Conservation (phyloP, 2,329 filamentous ascomycete species). For the Nemania serpens region DNA sequence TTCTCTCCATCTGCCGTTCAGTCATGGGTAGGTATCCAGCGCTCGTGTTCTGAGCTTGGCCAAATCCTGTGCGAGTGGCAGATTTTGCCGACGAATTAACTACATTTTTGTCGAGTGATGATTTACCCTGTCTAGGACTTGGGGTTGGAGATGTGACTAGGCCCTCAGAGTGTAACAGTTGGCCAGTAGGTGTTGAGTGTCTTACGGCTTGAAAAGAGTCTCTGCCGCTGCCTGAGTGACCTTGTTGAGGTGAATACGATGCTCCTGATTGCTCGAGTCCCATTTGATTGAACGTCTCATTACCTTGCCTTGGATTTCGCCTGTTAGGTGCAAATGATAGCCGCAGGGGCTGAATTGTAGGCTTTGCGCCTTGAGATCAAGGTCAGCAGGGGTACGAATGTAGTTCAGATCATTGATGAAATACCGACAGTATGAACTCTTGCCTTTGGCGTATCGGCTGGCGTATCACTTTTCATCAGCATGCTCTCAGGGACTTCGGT, state of each 20-base stretch:
- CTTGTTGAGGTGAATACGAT: conserved; percentile 23
- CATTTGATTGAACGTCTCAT: conserved; percentile 23
- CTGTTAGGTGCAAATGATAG: conserved; percentile 28
- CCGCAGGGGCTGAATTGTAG: conserved; percentile 17
- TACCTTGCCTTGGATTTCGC: conserved; percentile 13
- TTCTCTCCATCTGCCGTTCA: conserved; percentile 2
- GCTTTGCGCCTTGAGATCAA: background rate
- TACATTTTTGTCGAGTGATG: background rate
- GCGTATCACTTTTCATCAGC: background rate
- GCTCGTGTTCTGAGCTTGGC: background rate
- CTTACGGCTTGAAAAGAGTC: background rate
- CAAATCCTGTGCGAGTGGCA: background rate
- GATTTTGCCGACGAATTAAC: background rate
- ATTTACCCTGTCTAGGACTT: background rate
- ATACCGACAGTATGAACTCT: conserved; percentile 23
- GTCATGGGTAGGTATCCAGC: background rate
- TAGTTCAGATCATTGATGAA: conserved; percentile 18
- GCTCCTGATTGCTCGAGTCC: conserved; percentile 20
- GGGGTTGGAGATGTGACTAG: background rate
- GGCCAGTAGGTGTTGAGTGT: background rate
- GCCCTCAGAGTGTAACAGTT: background rate
- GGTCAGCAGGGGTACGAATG: conserved; percentile 3
- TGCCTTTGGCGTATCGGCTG: background rate
- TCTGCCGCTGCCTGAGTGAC: background rate
- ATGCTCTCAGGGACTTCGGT: background rate